Conservation (phyloP, 345 rosid species). For the Citropsis articulata region DNA sequence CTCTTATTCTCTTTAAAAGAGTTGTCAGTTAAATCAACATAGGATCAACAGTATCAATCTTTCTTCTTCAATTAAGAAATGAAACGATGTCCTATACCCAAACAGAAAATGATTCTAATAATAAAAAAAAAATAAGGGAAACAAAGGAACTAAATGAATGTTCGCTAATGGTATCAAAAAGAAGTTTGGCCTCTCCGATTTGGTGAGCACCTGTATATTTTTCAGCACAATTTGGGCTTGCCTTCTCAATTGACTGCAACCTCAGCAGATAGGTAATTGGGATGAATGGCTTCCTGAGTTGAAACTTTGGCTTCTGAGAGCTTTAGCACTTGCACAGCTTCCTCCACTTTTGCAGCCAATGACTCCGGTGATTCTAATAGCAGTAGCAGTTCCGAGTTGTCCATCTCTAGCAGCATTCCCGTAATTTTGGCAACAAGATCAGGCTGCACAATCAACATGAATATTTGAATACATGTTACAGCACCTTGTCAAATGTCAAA, state of each 20-base stretch:
- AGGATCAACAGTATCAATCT: no score
- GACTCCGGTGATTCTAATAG: slow-evolving; percentile 62
- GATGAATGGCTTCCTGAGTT: slow-evolving; percentile 41
- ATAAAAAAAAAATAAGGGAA: neutral
- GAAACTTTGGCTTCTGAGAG: slow-evolving; percentile 29
- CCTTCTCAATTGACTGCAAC: slow-evolving; percentile 28
- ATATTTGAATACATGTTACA: neutral
- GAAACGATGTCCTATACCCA: no score
- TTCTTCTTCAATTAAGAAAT: no score
- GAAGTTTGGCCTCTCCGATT: neutral
- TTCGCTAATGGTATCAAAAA: neutral
- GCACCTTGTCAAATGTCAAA: no score
- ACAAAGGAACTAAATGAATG: neutral
- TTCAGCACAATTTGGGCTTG: neutral
- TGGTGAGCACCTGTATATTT: neutral
- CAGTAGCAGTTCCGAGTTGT: slow-evolving; percentile 57
- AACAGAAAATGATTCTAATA: neutral
- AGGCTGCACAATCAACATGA: slow-evolving; percentile 39
- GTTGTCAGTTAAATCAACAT: no score
- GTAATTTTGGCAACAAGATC: slow-evolving; percentile 72
- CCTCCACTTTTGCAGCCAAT: slow-evolving; percentile 56
- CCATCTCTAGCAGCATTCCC: slow-evolving; percentile 83
- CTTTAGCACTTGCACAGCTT: slow-evolving; percentile 43
- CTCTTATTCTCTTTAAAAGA: no score
- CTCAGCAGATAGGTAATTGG: slow-evolving; percentile 30